phyloP scores from a whole-genome alignment of 2,329 filamentous ascomycete genomes.

The Nigrospora osmanthi region DNA sequence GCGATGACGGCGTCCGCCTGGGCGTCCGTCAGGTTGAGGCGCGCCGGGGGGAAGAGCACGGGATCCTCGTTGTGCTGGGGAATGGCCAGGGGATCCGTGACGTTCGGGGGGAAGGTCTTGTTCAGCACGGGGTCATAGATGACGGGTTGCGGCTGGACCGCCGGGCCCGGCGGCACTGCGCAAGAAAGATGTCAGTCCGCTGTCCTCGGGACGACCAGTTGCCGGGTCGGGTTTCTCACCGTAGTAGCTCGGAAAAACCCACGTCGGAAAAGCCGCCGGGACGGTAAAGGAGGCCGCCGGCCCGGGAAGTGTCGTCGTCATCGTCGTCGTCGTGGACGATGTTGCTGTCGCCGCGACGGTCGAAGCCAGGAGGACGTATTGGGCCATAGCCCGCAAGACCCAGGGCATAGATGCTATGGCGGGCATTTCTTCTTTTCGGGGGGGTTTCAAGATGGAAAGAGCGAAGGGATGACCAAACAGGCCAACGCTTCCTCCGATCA shows the following conservation, averaged over 20 bases:
- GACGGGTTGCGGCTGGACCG: slow-evolving; percentile 25
- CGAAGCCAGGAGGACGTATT: neutral
- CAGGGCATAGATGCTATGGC: neutral
- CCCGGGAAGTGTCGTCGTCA: slow-evolving; percentile 22
- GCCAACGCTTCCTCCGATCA: no score
- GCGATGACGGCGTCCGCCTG: slow-evolving; percentile 32
- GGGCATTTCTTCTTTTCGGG: neutral
- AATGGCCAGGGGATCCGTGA: slow-evolving; percentile 45
- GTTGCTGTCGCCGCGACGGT: no score
- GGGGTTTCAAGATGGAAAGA: no score
- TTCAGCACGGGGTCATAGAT: slow-evolving; percentile 46
- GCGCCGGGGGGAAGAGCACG: slow-evolving; percentile 37
- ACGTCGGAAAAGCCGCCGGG: slow-evolving; percentile 39
- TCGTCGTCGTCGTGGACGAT: neutral
- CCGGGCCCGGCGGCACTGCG: slow-evolving; percentile 19
- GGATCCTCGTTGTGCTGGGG: slow-evolving; percentile 40
- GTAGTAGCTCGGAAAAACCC: slow-evolving; percentile 41
- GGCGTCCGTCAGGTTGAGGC: slow-evolving; percentile 32
- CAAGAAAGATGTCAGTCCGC: neutral
- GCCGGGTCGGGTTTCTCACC: slow-evolving; percentile 13
- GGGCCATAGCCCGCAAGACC: neutral
- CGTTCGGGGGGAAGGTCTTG: slow-evolving; percentile 42
- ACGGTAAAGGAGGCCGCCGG: slow-evolving; percentile 26
- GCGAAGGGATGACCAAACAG: no score
- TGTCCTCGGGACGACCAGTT: no score